A percentile compares a stretch with the other conserved stretches of the same genome.
phyloP scores from a whole-genome alignment of 169 alveolate genomes.

The Plasmodium vivax region DNA sequence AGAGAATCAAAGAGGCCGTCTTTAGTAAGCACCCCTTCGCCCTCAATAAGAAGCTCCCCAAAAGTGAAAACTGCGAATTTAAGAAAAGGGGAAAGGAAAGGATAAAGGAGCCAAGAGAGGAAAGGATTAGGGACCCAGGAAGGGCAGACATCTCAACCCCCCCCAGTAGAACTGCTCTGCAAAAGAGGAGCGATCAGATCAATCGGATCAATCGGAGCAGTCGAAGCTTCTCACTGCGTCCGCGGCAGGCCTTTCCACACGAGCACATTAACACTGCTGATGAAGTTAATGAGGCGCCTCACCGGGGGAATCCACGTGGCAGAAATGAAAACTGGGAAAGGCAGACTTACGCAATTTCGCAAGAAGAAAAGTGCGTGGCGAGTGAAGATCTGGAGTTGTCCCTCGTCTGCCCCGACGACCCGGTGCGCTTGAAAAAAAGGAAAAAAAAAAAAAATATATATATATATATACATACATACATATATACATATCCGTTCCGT shows the following conservation, averaged over 20 bases:
- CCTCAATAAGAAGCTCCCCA: not conserved
- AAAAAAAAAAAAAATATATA: not conserved
- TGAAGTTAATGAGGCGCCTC: not conserved
- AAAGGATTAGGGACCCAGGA: not conserved
- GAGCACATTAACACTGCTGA: not conserved
- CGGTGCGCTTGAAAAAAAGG: not conserved
- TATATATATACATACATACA: too few relatives aligned
- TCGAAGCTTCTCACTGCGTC: not conserved
- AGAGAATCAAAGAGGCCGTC: conserved; percentile 55
- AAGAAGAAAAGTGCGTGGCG: not conserved
- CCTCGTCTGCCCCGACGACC: not conserved
- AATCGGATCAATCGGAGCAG: not conserved
- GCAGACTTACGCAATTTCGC: not conserved
- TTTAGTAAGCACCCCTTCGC: not conserved
- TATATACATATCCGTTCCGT: not conserved
- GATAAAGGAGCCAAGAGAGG: not conserved
- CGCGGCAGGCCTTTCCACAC: not conserved
- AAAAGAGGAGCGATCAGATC: not conserved
- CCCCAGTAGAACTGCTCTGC: not conserved
- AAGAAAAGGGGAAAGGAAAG: not conserved
- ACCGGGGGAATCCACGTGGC: not conserved
- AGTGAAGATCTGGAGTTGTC: not conserved
- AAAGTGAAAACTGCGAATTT: conserved; percentile 11
- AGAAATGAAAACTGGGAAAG: not conserved
- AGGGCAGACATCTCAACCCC: not conserved